Conservation (phyloP, 495 filamentous ascomycete genomes). For the Recurvomyces mirabilis region DNA sequence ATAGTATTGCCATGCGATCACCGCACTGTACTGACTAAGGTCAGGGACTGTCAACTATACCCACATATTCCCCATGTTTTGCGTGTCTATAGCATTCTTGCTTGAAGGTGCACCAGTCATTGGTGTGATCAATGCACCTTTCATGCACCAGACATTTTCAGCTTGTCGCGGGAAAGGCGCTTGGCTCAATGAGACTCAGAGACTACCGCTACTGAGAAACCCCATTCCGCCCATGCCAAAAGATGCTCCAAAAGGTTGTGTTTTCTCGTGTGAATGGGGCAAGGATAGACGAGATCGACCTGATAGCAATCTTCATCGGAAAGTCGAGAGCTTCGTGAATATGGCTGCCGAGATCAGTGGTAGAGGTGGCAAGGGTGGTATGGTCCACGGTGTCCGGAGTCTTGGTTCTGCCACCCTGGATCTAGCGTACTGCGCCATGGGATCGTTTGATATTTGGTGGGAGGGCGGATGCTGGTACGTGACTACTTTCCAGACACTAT, state of each 20-base stretch:
- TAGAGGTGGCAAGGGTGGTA: conserved; percentile 50
- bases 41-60: conserved; percentile 59
- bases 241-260: conserved; percentile 53
- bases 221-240: conserved; percentile 48
- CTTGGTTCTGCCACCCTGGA: conserved; percentile 49
- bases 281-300: conserved; percentile 53
- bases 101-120: conserved; percentile 45
- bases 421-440: conserved; percentile 47
- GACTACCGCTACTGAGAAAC: conserved; percentile 45
- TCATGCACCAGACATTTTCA: conserved; percentile 53
- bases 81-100: conserved; percentile 54
- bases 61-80: conserved; percentile 64
- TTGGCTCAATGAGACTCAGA: conserved; percentile 52
- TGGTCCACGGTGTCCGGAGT: conserved; percentile 48
- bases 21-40: neutral
- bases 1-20: neutral
- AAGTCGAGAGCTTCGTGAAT: conserved; percentile 59
- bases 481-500: neutral
- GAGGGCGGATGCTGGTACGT: conserved; percentile 50
- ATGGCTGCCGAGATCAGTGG: conserved; percentile 53
- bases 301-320: conserved; percentile 52
- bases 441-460: conserved; percentile 34
- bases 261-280: conserved; percentile 62
- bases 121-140: conserved; percentile 55
- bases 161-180: conserved; percentile 49